Evolutionary conservation across 2,329 filamentous ascomycete species (phyloP).

Genomic region (Claviceps sp.): DNA sequence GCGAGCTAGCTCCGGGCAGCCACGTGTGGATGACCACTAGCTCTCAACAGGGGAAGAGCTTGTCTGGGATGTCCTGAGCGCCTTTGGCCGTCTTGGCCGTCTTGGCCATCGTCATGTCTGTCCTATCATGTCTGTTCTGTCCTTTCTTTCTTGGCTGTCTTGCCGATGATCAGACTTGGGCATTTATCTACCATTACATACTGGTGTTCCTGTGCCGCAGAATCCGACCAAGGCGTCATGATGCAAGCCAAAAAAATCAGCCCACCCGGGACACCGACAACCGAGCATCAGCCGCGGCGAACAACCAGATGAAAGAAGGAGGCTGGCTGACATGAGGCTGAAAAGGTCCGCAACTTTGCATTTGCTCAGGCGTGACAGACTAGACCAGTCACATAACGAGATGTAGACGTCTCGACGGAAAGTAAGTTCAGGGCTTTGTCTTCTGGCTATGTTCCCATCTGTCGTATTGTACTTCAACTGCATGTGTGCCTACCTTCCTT

Average conservation of each 20-base stretch:
- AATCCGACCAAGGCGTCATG: background rate
- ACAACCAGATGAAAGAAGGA: background rate
- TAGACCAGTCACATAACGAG: no score
- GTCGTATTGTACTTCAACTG: no score
- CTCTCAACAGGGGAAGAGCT: background rate
- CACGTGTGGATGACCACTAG: slow-evolving; percentile 9
- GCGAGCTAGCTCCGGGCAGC: slow-evolving; percentile 9
- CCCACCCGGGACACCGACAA: background rate
- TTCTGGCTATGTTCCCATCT: no score
- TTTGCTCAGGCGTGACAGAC: background rate
- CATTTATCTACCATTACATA: background rate
- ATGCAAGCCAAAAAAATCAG: background rate
- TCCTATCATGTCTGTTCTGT: no score
- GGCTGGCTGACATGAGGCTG: background rate
- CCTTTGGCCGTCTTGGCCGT: no score
- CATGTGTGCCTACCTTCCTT: no score
- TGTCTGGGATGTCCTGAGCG: no score
- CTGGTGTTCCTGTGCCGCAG: background rate
- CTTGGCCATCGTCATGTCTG: no score
- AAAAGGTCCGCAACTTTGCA: background rate
- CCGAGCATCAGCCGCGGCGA: background rate
- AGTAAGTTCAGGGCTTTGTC: no score
- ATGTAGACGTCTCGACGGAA: no score
- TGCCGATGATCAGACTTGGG: background rate
- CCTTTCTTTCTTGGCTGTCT: background rate